Conservation (phyloP, 78 protist genomes). For the Cavenderia fasciculata region DNA sequence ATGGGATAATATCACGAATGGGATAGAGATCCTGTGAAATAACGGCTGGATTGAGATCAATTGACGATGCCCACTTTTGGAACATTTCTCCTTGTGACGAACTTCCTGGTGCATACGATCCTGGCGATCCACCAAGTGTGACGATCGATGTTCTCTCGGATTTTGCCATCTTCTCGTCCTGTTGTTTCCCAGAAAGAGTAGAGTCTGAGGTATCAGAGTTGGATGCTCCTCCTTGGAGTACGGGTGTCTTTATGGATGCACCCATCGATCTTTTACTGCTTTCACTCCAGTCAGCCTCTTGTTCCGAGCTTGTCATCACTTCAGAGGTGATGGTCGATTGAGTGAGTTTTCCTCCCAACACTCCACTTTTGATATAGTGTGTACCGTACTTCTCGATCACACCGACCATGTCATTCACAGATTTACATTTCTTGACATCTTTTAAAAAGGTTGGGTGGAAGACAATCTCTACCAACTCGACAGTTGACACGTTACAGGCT, state of each 20-base stretch:
- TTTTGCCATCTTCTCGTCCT: background rate
- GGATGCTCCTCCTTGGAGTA: background rate
- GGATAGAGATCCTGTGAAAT: background rate
- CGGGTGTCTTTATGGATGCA: background rate
- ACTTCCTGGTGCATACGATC: background rate
- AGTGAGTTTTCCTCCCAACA: background rate
- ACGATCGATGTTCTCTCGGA: background rate
- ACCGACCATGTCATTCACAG: background rate
- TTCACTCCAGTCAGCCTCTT: background rate
- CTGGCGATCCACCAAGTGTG: background rate
- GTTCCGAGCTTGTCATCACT: background rate
- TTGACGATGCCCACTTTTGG: background rate
- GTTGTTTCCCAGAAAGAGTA: background rate
- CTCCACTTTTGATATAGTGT: background rate
- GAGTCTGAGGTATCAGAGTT: background rate
- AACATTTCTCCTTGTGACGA: background rate
- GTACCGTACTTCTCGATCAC: background rate
- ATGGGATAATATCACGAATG: background rate
- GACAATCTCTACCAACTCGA: too few species aligned
- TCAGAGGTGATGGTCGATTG: background rate
- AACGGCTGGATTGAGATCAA: constrained; percentile 19
- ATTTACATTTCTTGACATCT: background rate
- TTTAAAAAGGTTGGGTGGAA: constrained; percentile 29
- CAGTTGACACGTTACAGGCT: too few species aligned
- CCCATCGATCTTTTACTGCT: background rate